Percentiles rank a stretch among this genome's conserved stretches.
Evolutionary conservation across 441 rosid species (phyloP).

Genomic region (Bocquillonia castaneifolia): DNA sequence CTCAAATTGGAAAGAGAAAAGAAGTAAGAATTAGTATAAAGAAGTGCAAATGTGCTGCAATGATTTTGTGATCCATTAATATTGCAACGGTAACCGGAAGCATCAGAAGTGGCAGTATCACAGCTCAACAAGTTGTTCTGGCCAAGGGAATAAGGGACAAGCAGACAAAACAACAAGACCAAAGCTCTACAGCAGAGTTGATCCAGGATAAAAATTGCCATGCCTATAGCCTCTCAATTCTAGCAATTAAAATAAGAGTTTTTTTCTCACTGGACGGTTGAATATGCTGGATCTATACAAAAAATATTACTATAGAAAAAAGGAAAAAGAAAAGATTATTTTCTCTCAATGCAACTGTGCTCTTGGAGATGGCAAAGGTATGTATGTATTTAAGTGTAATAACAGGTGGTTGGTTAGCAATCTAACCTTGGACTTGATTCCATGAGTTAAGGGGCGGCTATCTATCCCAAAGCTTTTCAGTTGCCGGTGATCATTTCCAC

Average conservation of each 20-base stretch:
- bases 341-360: too few relatives aligned
- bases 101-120: conserved; percentile 39
- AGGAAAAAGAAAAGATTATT: too few relatives aligned
- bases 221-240: conserved; percentile 29
- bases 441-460: conserved; percentile 27
- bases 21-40: conserved; percentile 46
- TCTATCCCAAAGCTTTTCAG: conserved; percentile 30
- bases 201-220: conserved; percentile 35
- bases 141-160: conserved; percentile 37
- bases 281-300: conserved; percentile 53
- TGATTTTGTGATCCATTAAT: conserved; percentile 29
- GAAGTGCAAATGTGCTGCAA: conserved; percentile 53
- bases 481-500: conserved; percentile 24
- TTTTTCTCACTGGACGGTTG: conserved; percentile 27
- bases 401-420: conserved; percentile 29
- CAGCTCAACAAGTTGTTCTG: conserved; percentile 50
- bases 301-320: not conserved
- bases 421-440: conserved; percentile 28
- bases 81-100: conserved; percentile 47
- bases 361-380: conserved; percentile 42
- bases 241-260: conserved; percentile 28
- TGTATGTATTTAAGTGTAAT: conserved; percentile 21
- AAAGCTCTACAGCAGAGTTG: conserved; percentile 33
- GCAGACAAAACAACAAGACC: conserved; percentile 29
- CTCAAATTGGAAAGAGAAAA: conserved; percentile 56